Evolutionary conservation across 1,139 yeast genomes (phyloP).

Genomic region (Geotrichum macrosporum): DNA sequence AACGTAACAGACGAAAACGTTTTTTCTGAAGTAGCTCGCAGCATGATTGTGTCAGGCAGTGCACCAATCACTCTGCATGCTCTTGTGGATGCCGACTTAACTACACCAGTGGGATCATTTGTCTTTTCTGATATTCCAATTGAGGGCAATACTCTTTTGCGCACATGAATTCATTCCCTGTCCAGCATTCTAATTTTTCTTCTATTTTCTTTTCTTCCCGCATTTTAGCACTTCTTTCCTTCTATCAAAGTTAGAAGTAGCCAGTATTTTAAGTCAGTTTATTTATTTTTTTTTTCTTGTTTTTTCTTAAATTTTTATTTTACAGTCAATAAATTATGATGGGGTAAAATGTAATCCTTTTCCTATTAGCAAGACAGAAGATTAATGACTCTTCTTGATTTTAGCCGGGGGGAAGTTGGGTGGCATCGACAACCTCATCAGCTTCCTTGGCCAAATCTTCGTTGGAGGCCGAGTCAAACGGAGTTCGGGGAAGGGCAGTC

Average conservation of each 20-base stretch:
- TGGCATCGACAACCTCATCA: slow-evolving; percentile 49
- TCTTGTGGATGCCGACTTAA: slow-evolving; percentile 38
- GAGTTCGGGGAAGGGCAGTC: slow-evolving; percentile 98
- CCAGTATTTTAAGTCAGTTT: too few relatives aligned
- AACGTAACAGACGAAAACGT: slow-evolving; percentile 33
- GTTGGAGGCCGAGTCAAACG: slow-evolving; percentile 50
- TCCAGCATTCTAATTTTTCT: too few relatives aligned
- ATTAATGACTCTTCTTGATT: slow-evolving; percentile 1
- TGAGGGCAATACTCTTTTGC: slow-evolving; percentile 26
- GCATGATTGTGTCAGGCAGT: slow-evolving; percentile 32
- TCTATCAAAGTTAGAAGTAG: too few relatives aligned
- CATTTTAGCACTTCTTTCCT: too few relatives aligned
- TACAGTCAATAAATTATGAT: slow-evolving; percentile 7
- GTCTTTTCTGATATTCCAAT: slow-evolving; percentile 33
- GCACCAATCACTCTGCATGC: slow-evolving; percentile 34
- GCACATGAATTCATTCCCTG: background rate
- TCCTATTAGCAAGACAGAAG: background rate
- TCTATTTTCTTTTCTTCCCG: too few relatives aligned
- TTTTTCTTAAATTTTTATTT: background rate
- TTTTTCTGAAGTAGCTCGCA: slow-evolving; percentile 32
- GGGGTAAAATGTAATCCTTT: background rate
- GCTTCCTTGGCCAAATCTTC: slow-evolving; percentile 56
- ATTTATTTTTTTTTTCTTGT: too few relatives aligned
- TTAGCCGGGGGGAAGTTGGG: slow-evolving; percentile 83
- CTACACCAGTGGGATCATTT: slow-evolving; percentile 42